Conservation (phyloP, 768 basidiomycete genomes). For the Lyophyllum semitale region DNA sequence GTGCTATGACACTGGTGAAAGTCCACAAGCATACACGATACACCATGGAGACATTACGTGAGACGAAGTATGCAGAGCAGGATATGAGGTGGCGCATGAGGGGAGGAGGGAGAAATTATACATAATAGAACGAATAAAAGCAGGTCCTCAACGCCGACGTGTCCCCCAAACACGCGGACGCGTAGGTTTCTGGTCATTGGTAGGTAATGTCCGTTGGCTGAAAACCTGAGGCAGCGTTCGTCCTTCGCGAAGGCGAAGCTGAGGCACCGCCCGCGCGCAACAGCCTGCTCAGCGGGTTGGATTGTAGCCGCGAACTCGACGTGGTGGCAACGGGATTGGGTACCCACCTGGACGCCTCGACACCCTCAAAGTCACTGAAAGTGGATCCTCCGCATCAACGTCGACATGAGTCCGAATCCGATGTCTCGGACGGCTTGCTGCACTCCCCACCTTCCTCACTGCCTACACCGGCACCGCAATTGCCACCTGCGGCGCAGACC, state of each 20-base stretch:
- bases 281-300: constrained; percentile 3
- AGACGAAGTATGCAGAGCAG: constrained; percentile 4
- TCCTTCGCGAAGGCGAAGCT: constrained; percentile 17
- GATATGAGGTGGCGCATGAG: not conserved
- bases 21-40: constrained; percentile 7
- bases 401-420: constrained; percentile 10
- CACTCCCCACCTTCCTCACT: constrained; percentile 6
- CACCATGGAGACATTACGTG: constrained; percentile 3
- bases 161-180: constrained; percentile 54
- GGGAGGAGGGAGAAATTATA: not conserved
- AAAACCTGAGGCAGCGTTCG: constrained; percentile 26
- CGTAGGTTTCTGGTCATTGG: constrained; percentile 57
- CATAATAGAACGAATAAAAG: constrained; percentile 1
- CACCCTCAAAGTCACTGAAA: constrained; percentile 28
- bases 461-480: constrained; percentile 5
- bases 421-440: constrained; percentile 13
- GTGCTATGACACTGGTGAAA: not conserved
- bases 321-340: constrained; percentile 17
- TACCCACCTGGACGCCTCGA: constrained; percentile 35
- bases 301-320: constrained; percentile 11
- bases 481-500: no score
- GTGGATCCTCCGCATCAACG: constrained; percentile 16
- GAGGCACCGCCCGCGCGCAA: not conserved
- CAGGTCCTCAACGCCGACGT: constrained; percentile 45
- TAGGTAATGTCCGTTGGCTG: constrained; percentile 33